Evolutionary conservation across 2,329 filamentous ascomycete genomes (phyloP).

Genomic region (Drechslerella dactyloides): DNA sequence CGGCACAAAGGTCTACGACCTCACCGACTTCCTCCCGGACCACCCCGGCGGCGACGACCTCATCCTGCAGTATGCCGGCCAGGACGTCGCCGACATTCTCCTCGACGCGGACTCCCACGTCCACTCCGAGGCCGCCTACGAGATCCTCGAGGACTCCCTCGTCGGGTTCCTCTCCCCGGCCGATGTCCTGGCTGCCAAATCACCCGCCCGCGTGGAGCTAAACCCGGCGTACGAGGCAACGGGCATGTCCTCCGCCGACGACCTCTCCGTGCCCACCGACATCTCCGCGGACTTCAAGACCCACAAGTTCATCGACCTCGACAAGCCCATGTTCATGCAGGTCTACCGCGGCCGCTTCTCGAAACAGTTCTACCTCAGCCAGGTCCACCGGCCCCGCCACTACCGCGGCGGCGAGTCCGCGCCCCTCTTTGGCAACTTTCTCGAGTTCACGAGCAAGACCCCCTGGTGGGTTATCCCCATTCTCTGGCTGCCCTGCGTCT

Average conservation of each 20-base stretch:
- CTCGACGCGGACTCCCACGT: constrained; percentile 80
- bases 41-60: constrained; percentile 90
- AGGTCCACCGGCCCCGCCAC: constrained; percentile 92
- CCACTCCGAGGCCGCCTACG: constrained; percentile 93
- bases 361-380: constrained; percentile 96
- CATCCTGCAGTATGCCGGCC: constrained; percentile 86
- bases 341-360: constrained; percentile 85
- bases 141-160: constrained; percentile 85
- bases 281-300: constrained; percentile 75
- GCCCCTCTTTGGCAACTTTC: constrained; percentile 93
- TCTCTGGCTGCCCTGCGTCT: constrained; percentile 81
- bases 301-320: constrained; percentile 93
- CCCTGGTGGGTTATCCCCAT: constrained; percentile 89
- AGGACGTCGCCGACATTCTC: constrained; percentile 82
- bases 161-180: constrained; percentile 72
- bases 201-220: constrained; percentile 50
- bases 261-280: constrained; percentile 86
- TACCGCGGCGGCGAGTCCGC: constrained; percentile 93
- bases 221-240: constrained; percentile 67
- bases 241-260: constrained; percentile 87
- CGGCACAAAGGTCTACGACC: constrained; percentile 88
- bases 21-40: constrained; percentile 86
- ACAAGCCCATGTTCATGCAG: constrained; percentile 81
- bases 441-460: constrained; percentile 96
- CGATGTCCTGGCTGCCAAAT: background rate